Conservation (phyloP, 169 alveolate species). For the Eimeria maxima region DNA sequence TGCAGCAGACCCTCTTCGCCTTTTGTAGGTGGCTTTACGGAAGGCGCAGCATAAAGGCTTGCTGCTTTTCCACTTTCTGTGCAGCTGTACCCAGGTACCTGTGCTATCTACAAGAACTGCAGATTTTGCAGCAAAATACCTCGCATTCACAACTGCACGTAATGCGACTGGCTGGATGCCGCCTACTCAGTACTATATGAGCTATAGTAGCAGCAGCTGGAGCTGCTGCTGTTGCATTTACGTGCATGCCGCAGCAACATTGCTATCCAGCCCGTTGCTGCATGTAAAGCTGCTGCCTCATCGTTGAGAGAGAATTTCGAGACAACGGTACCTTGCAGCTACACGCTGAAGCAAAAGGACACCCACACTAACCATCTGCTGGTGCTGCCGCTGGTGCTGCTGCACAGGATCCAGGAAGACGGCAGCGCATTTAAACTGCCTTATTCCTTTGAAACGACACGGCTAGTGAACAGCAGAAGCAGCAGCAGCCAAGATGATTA, state of each 20-base stretch:
- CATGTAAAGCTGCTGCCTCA: conserved; percentile 33
- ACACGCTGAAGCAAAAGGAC: conserved; percentile 53
- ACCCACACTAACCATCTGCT: conserved; percentile 41
- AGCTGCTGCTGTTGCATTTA: conserved; percentile 16
- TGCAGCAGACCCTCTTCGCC: conserved; percentile 16
- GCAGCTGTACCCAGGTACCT: too few relatives aligned
- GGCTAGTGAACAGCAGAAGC: conserved; percentile 5
- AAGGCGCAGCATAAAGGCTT: conserved; percentile 11
- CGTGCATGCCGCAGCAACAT: background rate
- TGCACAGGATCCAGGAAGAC: background rate
- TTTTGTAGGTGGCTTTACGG: conserved; percentile 11
- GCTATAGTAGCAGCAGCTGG: conserved; percentile 5
- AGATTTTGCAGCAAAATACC: too few relatives aligned
- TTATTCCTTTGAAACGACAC: too few relatives aligned
- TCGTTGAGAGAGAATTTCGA: conserved; percentile 2
- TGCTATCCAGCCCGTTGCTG: background rate
- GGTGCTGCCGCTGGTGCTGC: background rate
- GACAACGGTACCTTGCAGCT: background rate
- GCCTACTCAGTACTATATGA: too few relatives aligned
- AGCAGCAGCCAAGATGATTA: too few relatives aligned
- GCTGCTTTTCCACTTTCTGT: too few relatives aligned
- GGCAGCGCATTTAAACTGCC: background rate
- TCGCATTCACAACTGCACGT: too few relatives aligned
- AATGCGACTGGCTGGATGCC: too few relatives aligned
- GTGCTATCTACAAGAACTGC: too few relatives aligned